Conservation (phyloP, 129 eudicot genomes). For the Artemisia tridentata region DNA sequence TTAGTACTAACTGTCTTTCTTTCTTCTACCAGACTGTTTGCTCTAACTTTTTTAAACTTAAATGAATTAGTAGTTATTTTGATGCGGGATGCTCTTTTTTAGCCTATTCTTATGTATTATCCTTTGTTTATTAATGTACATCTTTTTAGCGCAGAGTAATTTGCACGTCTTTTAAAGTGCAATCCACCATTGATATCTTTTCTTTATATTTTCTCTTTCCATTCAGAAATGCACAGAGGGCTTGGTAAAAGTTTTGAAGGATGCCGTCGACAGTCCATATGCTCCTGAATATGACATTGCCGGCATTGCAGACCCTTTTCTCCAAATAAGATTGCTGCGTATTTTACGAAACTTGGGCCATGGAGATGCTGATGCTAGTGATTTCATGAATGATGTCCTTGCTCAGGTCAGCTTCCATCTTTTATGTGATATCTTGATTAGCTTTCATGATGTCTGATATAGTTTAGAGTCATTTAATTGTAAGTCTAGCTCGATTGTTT, state of each 20-base stretch:
- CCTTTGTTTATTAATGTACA: too few species aligned
- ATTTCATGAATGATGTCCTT: conserved; percentile 60
- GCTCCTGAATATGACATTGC: conserved; percentile 90
- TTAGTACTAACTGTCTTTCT: too few species aligned
- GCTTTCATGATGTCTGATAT: conserved; percentile 5
- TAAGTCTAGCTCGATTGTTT: conserved; percentile 14
- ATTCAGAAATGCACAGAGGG: conserved; percentile 86
- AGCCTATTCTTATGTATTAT: too few species aligned
- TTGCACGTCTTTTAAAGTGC: too few species aligned
- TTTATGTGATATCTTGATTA: conserved; percentile 8
- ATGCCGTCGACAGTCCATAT: not conserved
- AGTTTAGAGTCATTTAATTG: conserved; percentile 3
- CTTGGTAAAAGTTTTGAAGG: conserved; percentile 72
- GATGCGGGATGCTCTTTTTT: too few species aligned
- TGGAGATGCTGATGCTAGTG: conserved; percentile 97
- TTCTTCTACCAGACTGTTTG: too few species aligned
- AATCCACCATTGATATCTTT: not conserved
- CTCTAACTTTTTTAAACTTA: too few species aligned
- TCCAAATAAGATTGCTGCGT: conserved; percentile 77
- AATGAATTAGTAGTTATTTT: too few species aligned
- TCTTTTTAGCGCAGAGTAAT: too few species aligned
- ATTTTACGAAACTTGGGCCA: conserved; percentile 80
- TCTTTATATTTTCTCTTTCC: conserved; percentile 13
- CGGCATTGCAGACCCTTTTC: conserved; percentile 93
- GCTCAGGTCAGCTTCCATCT: not conserved